phyloP scores from a whole-genome alignment of 331 rosid genomes.

The Rhamnella rubrinervis region DNA sequence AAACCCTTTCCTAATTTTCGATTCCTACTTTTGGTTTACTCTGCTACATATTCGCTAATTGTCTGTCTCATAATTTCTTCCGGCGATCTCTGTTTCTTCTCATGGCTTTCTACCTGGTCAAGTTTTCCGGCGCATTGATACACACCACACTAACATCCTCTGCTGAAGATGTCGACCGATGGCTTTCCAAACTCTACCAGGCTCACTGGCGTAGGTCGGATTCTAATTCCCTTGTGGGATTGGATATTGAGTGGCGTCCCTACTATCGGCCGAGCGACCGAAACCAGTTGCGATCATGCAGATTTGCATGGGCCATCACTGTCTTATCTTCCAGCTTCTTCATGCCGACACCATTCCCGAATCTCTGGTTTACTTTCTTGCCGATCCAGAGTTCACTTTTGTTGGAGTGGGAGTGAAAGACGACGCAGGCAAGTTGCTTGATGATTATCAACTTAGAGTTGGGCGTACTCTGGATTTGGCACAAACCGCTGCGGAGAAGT shows the following conservation, averaged over 20 bases:
- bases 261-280: no score
- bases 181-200: background rate
- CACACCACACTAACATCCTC: background rate
- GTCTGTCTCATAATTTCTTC: background rate
- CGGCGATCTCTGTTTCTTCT: no score
- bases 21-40: no score
- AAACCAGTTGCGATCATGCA: no score
- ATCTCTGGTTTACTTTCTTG: background rate
- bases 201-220: no score
- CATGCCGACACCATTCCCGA: no score
- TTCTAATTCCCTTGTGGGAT: no score
- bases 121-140: background rate
- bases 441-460: background rate
- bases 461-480: background rate
- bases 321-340: no score
- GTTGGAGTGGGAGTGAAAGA: background rate
- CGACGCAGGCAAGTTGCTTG: background rate
- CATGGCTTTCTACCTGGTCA: background rate
- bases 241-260: no score
- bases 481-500: background rate
- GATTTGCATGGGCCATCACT: no score
- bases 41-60: no score
- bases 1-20: no score
- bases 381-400: background rate
- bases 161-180: background rate